Evolutionary conservation across 140 eudicot species (phyloP), one percentile per base, ranked within the genome.

Genomic region (Erigeron philadelphicus): DNA sequence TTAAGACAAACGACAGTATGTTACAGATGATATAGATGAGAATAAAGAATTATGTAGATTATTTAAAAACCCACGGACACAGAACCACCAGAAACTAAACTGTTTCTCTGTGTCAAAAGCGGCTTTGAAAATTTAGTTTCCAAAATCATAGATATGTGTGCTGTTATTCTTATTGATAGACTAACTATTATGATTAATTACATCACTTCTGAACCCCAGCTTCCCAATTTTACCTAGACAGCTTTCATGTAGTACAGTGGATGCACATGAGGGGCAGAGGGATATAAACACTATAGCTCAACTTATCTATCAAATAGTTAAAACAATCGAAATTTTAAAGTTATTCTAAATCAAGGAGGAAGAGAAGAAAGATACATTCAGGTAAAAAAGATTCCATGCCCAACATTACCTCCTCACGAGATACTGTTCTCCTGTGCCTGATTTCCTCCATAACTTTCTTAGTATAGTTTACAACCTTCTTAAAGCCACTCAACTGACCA

Each of bases 381-480:
- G 13, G 18, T 12, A 15, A 21, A 21, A 11, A 48, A 55, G 10
- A 40, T 63, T 60, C 9, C 40, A 63, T 59, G 42, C 67, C 56
- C 11, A 49, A 66, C 44, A 67, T 76, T 84, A 93, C 99, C 97
- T 93, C 99, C 79, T 93, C 99, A 11, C 99, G 94, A 15, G 99
- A 81, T 41, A 93, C 93, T 35, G 83, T 70, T 81, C 73, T 93
- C 83, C 97, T 81, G 66, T 87, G 89, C 87, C 66, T 93, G 45
- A 89, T 90, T 74, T 93, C 99, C 72, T 93, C 97, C 79, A 66
- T 72, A 70, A 87, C 95, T 64, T 82, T 93, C 75, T 93, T 93
- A 56, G 92, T 87, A 81, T 93, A 93, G 71, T 93, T 93, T 61
- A 93, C 54, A 72, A 93, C 99, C 86, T 93, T 93, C 87, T 93